Conservation (phyloP, 192 early-diverging fungal genomes). For the Gaertneriomyces sp. region DNA sequence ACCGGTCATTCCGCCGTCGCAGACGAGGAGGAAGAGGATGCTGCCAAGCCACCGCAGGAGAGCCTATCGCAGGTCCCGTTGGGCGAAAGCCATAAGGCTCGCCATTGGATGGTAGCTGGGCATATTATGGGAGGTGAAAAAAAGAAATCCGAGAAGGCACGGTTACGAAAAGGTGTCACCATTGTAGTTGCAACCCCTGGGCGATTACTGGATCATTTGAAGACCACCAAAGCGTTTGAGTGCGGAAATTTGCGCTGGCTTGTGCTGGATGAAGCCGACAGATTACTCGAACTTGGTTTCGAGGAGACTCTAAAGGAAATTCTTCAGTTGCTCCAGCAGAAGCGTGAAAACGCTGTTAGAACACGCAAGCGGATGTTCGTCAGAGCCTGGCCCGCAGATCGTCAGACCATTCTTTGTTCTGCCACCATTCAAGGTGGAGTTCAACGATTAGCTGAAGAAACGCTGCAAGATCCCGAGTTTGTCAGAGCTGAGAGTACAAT, state of each 20-base stretch:
- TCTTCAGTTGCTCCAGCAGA: conserved; percentile 36
- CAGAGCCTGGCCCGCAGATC: conserved; percentile 38
- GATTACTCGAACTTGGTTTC: conserved; percentile 90
- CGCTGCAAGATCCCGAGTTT: conserved; percentile 74
- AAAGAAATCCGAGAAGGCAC: conserved; percentile 85
- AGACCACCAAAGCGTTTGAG: conserved; percentile 72
- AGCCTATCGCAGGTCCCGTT: conserved; percentile 54
- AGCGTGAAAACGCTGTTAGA: conserved; percentile 14
- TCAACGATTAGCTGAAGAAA: conserved; percentile 71
- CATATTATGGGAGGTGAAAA: conserved; percentile 85
- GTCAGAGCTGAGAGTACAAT: conserved; percentile 43
- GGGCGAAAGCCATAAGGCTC: conserved; percentile 53
- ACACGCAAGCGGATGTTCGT: conserved; percentile 22
- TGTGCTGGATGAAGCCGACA: conserved; percentile 97
- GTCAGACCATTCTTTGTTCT: conserved; percentile 68
- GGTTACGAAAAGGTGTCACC: conserved; percentile 78
- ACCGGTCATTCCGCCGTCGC: conserved; percentile 71
- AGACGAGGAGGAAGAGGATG: conserved; percentile 75
- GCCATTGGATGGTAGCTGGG: conserved; percentile 78
- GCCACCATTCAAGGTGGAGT: conserved; percentile 89
- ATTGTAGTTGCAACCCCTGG: conserved; percentile 94
- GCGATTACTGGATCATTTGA: conserved; percentile 92
- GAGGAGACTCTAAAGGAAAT: conserved; percentile 50
- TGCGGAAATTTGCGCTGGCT: conserved; percentile 87
- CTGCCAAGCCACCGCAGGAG: conserved; percentile 69